Evolutionary conservation across 306 rosid genomes (phyloP).

Genomic region (Inga laurina): DNA sequence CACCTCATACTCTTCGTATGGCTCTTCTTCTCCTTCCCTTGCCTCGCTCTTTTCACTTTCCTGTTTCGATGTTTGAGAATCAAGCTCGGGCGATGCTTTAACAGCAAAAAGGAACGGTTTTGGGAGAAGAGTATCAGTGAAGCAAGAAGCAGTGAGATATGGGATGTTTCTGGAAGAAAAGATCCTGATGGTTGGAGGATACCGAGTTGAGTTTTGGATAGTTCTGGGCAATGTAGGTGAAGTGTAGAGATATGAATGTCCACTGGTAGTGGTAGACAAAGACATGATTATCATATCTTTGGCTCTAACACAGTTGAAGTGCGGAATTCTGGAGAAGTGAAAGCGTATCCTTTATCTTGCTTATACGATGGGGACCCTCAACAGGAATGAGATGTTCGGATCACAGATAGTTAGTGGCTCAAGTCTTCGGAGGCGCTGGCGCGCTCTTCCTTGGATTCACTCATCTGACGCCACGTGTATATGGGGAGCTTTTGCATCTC

Average conservation of each 20-base stretch:
- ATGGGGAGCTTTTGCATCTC: not conserved
- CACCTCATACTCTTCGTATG: conserved; percentile 83
- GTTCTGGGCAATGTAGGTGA: conserved; percentile 61
- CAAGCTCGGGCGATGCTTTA: conserved; percentile 66
- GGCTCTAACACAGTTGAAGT: not conserved
- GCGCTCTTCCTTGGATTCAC: conserved; percentile 34
- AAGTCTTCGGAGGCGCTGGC: conserved; percentile 5
- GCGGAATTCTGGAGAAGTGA: conserved; percentile 10
- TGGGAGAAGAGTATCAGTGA: conserved; percentile 39
- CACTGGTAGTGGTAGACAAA: conserved; percentile 56
- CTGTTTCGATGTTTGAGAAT: conserved; percentile 47
- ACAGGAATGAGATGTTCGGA: conserved; percentile 38
- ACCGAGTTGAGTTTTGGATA: conserved; percentile 31
- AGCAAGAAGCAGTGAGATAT: conserved; percentile 34
- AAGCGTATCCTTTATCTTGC: not conserved
- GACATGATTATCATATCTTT: conserved; percentile 51
- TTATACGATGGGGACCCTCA: not conserved
- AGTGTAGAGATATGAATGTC: conserved; percentile 52
- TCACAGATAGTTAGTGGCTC: conserved; percentile 40
- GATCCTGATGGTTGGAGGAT: conserved; percentile 37
- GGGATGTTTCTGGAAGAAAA: conserved; percentile 43
- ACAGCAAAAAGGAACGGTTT: conserved; percentile 43
- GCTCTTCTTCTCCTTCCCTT: conserved; percentile 36
- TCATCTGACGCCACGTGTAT: conserved; percentile 45
- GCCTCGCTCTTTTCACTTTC: conserved; percentile 38